Conservation (phyloP, 345 rosid genomes). For the Rhodamnia rubescens region DNA sequence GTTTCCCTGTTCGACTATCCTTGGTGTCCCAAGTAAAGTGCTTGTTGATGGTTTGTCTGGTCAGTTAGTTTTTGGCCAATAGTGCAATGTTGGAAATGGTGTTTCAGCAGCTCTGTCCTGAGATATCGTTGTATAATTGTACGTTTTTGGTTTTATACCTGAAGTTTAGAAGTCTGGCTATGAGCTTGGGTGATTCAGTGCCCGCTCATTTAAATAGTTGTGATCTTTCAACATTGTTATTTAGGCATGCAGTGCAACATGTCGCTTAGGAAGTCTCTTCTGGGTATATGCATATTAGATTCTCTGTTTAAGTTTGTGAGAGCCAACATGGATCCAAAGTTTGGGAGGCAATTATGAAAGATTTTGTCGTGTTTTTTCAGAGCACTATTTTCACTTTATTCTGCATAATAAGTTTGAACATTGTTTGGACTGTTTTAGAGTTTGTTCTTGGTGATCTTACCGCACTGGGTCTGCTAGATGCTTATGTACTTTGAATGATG, state of each 20-base stretch:
- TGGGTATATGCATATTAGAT: neutral
- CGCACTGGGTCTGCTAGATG: neutral
- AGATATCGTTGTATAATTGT: neutral
- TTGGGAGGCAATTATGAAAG: neutral
- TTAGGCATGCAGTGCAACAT: neutral
- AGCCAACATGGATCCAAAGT: neutral
- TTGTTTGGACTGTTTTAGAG: neutral
- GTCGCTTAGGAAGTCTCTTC: neutral
- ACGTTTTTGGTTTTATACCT: neutral
- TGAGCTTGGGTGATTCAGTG: neutral
- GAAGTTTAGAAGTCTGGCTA: neutral
- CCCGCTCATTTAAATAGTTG: neutral
- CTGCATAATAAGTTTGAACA: neutral
- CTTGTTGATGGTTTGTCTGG: neutral
- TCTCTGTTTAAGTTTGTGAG: neutral
- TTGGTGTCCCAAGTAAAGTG: neutral
- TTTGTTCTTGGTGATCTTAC: neutral
- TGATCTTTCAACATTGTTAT: neutral
- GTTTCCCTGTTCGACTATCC: neutral
- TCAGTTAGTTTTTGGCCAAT: neutral
- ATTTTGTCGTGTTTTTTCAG: neutral
- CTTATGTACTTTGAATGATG: neutral
- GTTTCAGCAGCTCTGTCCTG: neutral
- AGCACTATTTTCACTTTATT: neutral
- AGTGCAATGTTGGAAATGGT: neutral